Base-by-base conservation (phyloP, 129 eudicot genomes). In the Flaveria linearis region DNA sequence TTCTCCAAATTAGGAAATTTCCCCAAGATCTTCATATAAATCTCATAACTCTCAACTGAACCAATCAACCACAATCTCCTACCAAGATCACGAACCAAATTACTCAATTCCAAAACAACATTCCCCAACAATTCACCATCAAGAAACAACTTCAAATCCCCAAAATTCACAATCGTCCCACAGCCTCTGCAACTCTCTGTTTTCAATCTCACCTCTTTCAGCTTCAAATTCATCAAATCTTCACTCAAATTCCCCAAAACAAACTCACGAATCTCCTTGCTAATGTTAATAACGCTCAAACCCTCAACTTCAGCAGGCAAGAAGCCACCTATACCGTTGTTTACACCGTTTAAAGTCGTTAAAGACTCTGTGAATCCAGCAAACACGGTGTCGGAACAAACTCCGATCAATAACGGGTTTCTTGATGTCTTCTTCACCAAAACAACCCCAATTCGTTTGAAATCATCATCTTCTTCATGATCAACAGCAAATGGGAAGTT, bases 361-460 rank as follows among this genome's bases (percentile, higher is more conserved):
- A 91, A 5, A 76, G 68, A 23, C 4, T 89, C 94, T 6, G 52
- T 75, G 55, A 95, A 95, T 39, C 82, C 79, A 7, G 66, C 39
- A 13, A 85, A 68, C 3, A 87, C 92, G 46, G 84, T 85, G 9
- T 58, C 77, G 4, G 94, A 92, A 56, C 85, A 83, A 77, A 69
- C 82, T 3, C 99, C 99, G 6, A 95, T 80, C 12, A 95, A 69
- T 3, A 95, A 57, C 0, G 99, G 99, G 46, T 89, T 91, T 70
- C 65, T 89, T 15, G 61, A 67, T 1, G 13, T 74, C 23, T 81
- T 86, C 33, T 84, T 87, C 39, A 23, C 72, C 2, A 95, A 65
- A 61, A 91, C 82, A 23, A 81, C 88, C 13, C 86, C 88, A 3
- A 95, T 85, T 68, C 97, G 87, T 73, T 81, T 81, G 15, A 71